These are phyloP conservation scores for Boletus insuetus DNA, from an alignment of 768 basidiomycete genomes.

Conservation along the genomic window DNA sequence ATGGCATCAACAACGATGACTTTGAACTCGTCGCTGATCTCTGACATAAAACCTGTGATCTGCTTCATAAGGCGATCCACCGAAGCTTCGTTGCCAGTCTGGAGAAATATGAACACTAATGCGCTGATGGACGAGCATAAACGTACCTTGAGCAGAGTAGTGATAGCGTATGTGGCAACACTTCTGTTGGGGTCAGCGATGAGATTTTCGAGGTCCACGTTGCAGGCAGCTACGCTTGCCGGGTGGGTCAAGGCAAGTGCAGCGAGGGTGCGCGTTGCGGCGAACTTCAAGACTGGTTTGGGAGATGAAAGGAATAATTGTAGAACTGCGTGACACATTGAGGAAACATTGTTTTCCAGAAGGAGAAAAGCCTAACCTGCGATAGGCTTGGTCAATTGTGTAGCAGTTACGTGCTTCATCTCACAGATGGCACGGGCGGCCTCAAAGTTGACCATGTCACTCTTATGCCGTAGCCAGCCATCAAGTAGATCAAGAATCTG, in stretches of 20 bases:
- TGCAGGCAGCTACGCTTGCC: slow-evolving; percentile 83
- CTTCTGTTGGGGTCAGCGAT: slow-evolving; percentile 95
- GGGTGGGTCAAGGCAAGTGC: slow-evolving; percentile 86
- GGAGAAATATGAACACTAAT: slow-evolving; percentile 10
- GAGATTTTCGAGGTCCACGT: slow-evolving; percentile 93
- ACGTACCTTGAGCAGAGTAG: slow-evolving; percentile 88
- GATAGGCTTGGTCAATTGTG: slow-evolving; percentile 84
- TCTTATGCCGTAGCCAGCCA: slow-evolving; percentile 95
- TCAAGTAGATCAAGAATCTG: slow-evolving; percentile 94
- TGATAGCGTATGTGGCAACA: slow-evolving; percentile 98
- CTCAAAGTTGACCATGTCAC: slow-evolving; percentile 99
- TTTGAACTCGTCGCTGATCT: slow-evolving; percentile 99
- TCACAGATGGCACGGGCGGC: slow-evolving; percentile 97
- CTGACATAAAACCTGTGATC: slow-evolving; percentile 97
- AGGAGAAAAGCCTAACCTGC: slow-evolving; percentile 55
- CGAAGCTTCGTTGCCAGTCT: slow-evolving; percentile 99
- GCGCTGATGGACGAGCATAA: not conserved
- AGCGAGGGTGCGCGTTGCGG: slow-evolving; percentile 93
- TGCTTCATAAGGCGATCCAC: slow-evolving; percentile 99
- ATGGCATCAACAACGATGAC: slow-evolving; percentile 99
- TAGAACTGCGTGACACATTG: slow-evolving; percentile 54
- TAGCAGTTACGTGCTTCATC: slow-evolving; percentile 77
- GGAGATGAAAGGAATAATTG: slow-evolving; percentile 96
- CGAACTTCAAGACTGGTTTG: slow-evolving; percentile 93
- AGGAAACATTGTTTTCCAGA: not conserved